Evolutionary conservation across 1,139 yeast genomes (phyloP).

Genomic region (Barnettozyma hawaiiensis): DNA sequence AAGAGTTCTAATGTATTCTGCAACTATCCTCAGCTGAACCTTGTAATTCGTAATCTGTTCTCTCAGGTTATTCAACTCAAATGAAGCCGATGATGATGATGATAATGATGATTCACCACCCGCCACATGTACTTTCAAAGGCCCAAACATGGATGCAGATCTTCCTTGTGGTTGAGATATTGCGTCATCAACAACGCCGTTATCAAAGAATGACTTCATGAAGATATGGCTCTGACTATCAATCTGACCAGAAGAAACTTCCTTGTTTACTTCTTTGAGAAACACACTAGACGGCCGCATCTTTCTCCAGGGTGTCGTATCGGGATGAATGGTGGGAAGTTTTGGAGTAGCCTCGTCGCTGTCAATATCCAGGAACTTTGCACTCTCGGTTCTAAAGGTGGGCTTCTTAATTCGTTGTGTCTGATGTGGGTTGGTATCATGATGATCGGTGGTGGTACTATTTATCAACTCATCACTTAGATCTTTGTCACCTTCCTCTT

Average conservation of each 20-base stretch:
- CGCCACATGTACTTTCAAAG: conserved; percentile 15
- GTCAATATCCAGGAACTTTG: conserved; percentile 25
- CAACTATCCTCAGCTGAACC: conserved; percentile 29
- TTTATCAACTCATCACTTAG: conserved; percentile 4
- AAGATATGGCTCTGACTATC: conserved; percentile 3
- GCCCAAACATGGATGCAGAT: conserved; percentile 21
- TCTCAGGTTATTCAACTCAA: conserved; percentile 28
- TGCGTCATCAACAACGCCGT: conserved; percentile 8
- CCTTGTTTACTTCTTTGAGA: conserved; percentile 8
- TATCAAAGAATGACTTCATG: conserved; percentile 21
- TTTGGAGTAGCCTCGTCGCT: conserved; percentile 22
- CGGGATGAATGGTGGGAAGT: conserved; percentile 28
- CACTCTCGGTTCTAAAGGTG: conserved; percentile 4
- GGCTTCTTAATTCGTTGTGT: neutral
- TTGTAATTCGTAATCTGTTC: conserved; percentile 32
- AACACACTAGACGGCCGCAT: conserved; percentile 22
- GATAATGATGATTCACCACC: conserved; percentile 19
- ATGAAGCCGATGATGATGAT: conserved; percentile 22
- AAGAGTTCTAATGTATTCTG: conserved; percentile 31
- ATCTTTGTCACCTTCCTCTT: neutral
- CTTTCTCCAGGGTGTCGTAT: conserved; percentile 30
- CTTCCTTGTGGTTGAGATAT: conserved; percentile 15
- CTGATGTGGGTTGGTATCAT: conserved; percentile 6
- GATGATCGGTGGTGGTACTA: neutral
- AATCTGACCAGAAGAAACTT: conserved; percentile 5